Evolutionary conservation across 345 rosid species (phyloP), one percentile per base, ranked within the genome.

Genomic region (Populus deltoides): DNA sequence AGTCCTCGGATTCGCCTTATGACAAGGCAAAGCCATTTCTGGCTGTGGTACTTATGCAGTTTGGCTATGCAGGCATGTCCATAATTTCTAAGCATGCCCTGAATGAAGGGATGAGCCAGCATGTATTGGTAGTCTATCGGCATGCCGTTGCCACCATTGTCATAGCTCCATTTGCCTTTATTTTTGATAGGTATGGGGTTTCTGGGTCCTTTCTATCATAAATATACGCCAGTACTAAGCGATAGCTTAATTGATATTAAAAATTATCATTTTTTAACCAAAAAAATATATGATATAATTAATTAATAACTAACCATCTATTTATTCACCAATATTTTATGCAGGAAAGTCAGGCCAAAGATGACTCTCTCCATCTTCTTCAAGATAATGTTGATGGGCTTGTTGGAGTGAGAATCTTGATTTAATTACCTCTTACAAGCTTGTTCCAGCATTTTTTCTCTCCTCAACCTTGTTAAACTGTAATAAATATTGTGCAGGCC

Each of bases 261-360:
- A 31, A 31, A 31, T 33, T 33, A 4, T 33, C 36, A 5, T 33
- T 33, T 33, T 33, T 33, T 33, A 33, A 33, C 36, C 36, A 33
- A 33, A 33, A 33, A 5, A 33, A 33, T 33, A 33, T 4, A 33
- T 33, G 0, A 33, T 33, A 5, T 33, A 4, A 33, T 33, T 33
- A 0, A 39, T 7, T 7, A 53, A 1, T 24, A 67, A 22, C 70
- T 9, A 20, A 67, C 70, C 27, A 47, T 53, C 5, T 59, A 24
- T 24, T 9, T 9, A 31, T 31, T 73, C 8, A 39, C 2, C 22
- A 6, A 6, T 24, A 1, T 36, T 27, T 27, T 27, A 4, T 75
- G 27, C 92, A 95, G 99, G 84, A 92, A 92, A 83, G 80, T 75
- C 41, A 85, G 96, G 82, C 97, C 98, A 25, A 93, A 92, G 86